Conservation (phyloP, 257 asterid species). For the Solanum appendiculatum region DNA sequence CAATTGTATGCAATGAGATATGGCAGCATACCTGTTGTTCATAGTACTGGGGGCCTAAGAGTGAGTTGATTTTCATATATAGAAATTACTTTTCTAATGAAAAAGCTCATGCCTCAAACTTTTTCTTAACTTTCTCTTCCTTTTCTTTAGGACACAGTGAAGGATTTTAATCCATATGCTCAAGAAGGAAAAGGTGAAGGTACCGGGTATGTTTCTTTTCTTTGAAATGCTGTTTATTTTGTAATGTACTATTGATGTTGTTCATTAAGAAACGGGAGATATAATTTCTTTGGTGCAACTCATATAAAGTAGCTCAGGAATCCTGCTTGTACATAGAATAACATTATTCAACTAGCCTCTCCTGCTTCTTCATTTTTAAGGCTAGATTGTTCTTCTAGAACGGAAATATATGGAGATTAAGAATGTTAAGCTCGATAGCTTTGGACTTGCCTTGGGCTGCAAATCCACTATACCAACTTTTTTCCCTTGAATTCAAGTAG, state of each 20-base stretch:
- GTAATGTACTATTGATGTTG: not conserved
- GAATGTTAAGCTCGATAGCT: not conserved
- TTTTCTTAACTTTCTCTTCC: not conserved
- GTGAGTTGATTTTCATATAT: slow-evolving; percentile 31
- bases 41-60: slow-evolving; percentile 85
- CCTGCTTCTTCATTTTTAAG: not conserved
- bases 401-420: not conserved
- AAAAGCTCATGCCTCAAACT: not conserved
- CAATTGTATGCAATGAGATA: slow-evolving; percentile 95
- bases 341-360: not conserved
- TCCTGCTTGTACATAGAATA: not conserved
- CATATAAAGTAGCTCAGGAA: not conserved
- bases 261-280: not conserved
- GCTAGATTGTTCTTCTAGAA: not conserved
- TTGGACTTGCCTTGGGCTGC: not conserved
- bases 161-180: slow-evolving; percentile 66
- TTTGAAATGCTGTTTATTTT: not conserved
- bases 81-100: not conserved
- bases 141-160: slow-evolving; percentile 67
- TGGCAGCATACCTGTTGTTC: slow-evolving; percentile 92
- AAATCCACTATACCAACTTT: not conserved
- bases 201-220: slow-evolving; percentile 63
- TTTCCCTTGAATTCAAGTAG: not conserved
- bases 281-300: not conserved
- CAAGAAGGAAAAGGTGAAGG: slow-evolving; percentile 68